phyloP scores from a whole-genome alignment of 2,329 filamentous ascomycete genomes.

The Anthostomella pinea region DNA sequence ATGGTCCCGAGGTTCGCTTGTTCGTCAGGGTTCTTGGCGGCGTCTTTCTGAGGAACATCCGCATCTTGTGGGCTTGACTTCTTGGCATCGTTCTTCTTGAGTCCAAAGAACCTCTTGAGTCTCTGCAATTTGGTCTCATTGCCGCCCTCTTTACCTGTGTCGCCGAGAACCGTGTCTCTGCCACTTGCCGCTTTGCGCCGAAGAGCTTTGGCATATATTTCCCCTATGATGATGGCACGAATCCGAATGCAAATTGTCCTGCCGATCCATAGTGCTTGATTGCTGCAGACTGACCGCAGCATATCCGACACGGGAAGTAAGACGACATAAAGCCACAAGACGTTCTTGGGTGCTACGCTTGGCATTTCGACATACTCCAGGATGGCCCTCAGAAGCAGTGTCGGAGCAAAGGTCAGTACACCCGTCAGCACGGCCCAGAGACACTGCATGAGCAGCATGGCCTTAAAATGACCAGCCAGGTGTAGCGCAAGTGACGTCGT shows the following conservation, averaged over 20 bases:
- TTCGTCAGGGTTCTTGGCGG: constrained; percentile 50
- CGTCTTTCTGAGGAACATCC: constrained; percentile 30
- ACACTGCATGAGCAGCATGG: constrained; percentile 71
- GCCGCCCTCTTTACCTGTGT: constrained; percentile 42
- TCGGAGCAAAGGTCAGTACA: constrained; percentile 86
- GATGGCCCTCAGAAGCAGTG: constrained; percentile 84
- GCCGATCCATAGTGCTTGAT: constrained; percentile 87
- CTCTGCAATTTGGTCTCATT: constrained; percentile 42
- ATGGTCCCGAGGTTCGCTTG: constrained; percentile 96
- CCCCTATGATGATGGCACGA: constrained; percentile 91
- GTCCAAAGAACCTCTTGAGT: constrained; percentile 56
- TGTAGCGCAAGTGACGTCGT: constrained; percentile 77
- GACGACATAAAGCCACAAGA: constrained; percentile 94
- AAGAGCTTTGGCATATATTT: constrained; percentile 94
- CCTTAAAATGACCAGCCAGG: constrained; percentile 80
- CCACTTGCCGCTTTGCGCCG: constrained; percentile 83
- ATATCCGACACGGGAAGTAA: constrained; percentile 81
- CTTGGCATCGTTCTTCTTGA: constrained; percentile 56
- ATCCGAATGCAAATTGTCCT: constrained; percentile 91
- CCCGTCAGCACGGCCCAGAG: constrained; percentile 76
- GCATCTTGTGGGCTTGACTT: constrained; percentile 39
- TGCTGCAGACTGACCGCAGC: constrained; percentile 77
- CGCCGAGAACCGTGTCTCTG: constrained; percentile 69
- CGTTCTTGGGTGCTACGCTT: constrained; percentile 70
- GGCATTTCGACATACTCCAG: constrained; percentile 91